Base-by-base conservation (phyloP, 2,329 filamentous ascomycete species). In the Parascedosporium putredinis region DNA sequence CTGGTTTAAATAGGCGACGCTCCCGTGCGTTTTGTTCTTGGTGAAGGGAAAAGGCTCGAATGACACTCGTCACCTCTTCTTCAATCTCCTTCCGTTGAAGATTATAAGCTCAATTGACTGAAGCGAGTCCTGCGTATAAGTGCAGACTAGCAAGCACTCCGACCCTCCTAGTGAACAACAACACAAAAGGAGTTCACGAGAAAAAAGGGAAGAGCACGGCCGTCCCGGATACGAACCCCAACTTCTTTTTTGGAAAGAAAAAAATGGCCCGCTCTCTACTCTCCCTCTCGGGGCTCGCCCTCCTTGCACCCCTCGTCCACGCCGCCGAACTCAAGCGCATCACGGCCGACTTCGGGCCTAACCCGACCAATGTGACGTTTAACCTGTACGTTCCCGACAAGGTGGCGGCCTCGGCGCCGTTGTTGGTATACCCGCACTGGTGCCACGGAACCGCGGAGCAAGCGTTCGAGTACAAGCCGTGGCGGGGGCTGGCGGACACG, bases 401-500 rank as follows among this genome's bases (percentile, higher is more conserved):
- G 6, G 58, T 72, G 1, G 64, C 67, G 2, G 47, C 66, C 1
- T 68, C 60, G 5, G 75, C 77, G 0, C 70, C 72, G 2, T 65
- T 81, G 45, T 64, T 80, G 10, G 73, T 80, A 29, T 77, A 73
- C 52, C 70, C 73, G 31, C 73, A 80, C 64, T 79, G 73, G 68
- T 82, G 79, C 63, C 68, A 70, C 45, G 77, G 78, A 23, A 71
- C 70, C 2, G 78, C 73, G 2, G 60, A 66, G 31, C 69, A 69
- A 2, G 73, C 70, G 56, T 76, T 72, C 61, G 60, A 58, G 3
- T 68, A 67, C 27, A 75, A 73, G 5, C 72, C 74, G 10, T 83
- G 76, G 60, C 72, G 74, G 18, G 64, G 66, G 1, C 64, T 78
- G 9, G 74, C 78, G 5, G 72, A 74, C 52, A 58, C 66, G 43